phyloP scores from a whole-genome alignment of 768 basidiomycete species.

The Mycena latifolia region DNA sequence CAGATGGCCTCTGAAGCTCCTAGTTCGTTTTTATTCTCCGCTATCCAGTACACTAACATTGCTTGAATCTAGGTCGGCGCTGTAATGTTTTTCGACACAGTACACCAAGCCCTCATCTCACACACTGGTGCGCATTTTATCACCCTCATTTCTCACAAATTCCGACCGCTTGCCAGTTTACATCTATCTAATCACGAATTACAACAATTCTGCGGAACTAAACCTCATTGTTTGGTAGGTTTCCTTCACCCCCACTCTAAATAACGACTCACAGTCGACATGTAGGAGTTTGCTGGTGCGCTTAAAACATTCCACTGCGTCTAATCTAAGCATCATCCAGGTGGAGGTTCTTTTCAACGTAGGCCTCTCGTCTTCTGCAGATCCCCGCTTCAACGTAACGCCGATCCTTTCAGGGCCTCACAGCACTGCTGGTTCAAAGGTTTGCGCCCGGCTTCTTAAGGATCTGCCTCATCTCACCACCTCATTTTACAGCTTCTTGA shows the following conservation, averaged over 20 bases:
- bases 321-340: constrained; percentile 39
- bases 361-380: constrained; percentile 18
- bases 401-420: constrained; percentile 50
- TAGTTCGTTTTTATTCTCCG: constrained; percentile 49
- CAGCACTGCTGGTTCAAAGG: constrained; percentile 63
- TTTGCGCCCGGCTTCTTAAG: constrained; percentile 31
- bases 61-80: constrained; percentile 54
- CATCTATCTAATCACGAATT: constrained; percentile 60
- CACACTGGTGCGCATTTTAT: constrained; percentile 55
- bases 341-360: constrained; percentile 65
- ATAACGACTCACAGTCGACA: background rate
- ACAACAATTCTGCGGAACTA: constrained; percentile 44
- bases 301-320: background rate
- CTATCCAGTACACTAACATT: background rate
- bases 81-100: constrained; percentile 63
- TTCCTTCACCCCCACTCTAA: background rate
- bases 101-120: constrained; percentile 66
- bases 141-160: background rate
- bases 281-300: constrained; percentile 53
- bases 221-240: constrained; percentile 56
- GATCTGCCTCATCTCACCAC: constrained; percentile 19
- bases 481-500: constrained; percentile 51
- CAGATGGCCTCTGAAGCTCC: constrained; percentile 57
- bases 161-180: constrained; percentile 51
- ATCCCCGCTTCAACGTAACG: constrained; percentile 6